These are phyloP conservation scores for Erythrobasidium hasegawianum DNA, from an alignment of 1,284 basidiomycete species.

Conservation along the genomic window DNA sequence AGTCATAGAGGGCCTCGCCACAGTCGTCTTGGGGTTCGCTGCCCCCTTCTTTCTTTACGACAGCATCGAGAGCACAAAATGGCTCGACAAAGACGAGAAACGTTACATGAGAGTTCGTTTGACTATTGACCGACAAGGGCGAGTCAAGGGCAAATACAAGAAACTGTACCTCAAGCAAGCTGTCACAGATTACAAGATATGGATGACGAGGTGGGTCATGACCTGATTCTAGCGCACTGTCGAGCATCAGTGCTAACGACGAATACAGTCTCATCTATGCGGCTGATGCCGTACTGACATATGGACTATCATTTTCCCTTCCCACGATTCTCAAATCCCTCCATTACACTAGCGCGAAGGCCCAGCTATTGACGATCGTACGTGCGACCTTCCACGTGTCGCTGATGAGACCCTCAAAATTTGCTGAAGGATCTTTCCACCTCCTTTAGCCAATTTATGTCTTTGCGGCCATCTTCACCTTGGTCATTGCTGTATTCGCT, in stretches of 20 bases:
- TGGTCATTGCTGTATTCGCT: conserved; percentile 47
- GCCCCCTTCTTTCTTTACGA: conserved; percentile 33
- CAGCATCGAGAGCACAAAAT: conserved; percentile 30
- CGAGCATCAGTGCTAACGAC: too few species aligned
- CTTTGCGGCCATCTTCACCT: conserved; percentile 46
- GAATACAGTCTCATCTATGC: conserved; percentile 18
- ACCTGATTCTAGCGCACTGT: background rate
- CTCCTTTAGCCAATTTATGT: conserved; percentile 49
- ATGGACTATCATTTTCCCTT: conserved; percentile 45
- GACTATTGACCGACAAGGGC: conserved; percentile 25
- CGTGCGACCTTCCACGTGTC: too few species aligned
- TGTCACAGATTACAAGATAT: conserved; percentile 34
- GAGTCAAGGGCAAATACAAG: conserved; percentile 30
- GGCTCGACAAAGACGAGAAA: conserved; percentile 24
- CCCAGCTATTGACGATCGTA: conserved; percentile 62
- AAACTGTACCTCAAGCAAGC: conserved; percentile 26
- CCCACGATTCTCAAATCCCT: conserved; percentile 62
- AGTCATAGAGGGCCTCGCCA: conserved; percentile 30
- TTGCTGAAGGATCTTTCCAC: too few species aligned
- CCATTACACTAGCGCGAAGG: conserved; percentile 56
- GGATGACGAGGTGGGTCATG: background rate
- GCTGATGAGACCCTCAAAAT: too few species aligned
- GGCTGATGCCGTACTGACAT: conserved; percentile 32
- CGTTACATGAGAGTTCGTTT: conserved; percentile 16
- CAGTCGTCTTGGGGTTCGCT: conserved; percentile 14